Conservation (phyloP, 1,284 basidiomycete genomes). For the Retiboletus flavoniger region DNA sequence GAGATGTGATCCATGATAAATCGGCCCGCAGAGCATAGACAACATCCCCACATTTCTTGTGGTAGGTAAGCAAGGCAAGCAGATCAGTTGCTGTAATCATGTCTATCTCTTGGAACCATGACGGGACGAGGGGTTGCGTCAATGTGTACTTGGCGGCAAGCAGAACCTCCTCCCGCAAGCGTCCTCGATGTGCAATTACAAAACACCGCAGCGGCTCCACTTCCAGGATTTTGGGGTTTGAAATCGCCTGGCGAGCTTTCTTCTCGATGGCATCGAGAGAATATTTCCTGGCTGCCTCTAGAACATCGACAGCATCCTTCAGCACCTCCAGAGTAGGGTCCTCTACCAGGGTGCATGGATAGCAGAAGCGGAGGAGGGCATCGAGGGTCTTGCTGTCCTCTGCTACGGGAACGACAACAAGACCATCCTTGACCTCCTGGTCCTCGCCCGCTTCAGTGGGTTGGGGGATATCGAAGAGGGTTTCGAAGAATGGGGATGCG, state of each 20-base stretch:
- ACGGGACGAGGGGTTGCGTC: constrained; percentile 17
- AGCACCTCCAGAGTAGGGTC: constrained; percentile 17
- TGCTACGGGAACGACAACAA: constrained; percentile 23
- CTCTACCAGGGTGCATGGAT: constrained; percentile 27
- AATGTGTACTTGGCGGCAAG: constrained; percentile 20
- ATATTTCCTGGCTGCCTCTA: constrained; percentile 23
- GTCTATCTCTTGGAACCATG: constrained; percentile 18
- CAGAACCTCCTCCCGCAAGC: constrained; percentile 12
- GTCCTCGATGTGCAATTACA: constrained; percentile 13
- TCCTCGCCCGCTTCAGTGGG: neutral
- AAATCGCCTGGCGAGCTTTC: constrained; percentile 15
- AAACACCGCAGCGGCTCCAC: constrained; percentile 15
- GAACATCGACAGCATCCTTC: constrained; percentile 15
- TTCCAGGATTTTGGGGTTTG: constrained; percentile 16
- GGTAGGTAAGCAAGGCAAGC: constrained; percentile 21
- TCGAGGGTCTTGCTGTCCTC: constrained; percentile 29
- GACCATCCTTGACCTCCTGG: constrained; percentile 11
- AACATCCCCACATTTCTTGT: constrained; percentile 15
- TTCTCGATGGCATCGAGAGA: constrained; percentile 19
- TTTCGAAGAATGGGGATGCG: constrained; percentile 38
- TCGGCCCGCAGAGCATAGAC: constrained; percentile 9
- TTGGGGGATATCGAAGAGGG: constrained; percentile 38
- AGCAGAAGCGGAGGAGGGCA: constrained; percentile 29
- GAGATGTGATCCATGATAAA: constrained; percentile 14
- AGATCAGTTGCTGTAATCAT: constrained; percentile 19